These are phyloP conservation scores for Chondrostereum purpureum DNA, from an alignment of 1,284 basidiomycete species.

Conservation along the genomic window DNA sequence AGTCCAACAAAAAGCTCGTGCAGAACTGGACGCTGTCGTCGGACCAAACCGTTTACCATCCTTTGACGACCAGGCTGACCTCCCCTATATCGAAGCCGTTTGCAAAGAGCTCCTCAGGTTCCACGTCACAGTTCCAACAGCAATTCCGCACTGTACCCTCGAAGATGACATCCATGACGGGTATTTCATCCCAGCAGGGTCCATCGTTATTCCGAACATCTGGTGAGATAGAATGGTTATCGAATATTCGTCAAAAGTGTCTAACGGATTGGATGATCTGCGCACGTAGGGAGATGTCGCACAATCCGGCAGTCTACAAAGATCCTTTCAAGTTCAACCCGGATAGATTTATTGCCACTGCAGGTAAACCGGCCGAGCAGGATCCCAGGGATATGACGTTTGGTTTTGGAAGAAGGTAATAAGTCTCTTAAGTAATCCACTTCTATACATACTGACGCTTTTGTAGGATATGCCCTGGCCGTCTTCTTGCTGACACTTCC, in stretches of 20 bases:
- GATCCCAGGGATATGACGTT: neutral
- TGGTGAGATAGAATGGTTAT: conserved; percentile 13
- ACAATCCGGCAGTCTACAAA: neutral
- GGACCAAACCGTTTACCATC: conserved; percentile 32
- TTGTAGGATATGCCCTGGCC: conserved; percentile 2
- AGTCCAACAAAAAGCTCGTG: conserved; percentile 31
- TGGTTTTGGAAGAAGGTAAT: conserved; percentile 3
- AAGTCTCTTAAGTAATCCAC: neutral
- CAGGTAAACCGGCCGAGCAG: neutral
- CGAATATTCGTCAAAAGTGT: neutral
- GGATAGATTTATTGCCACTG: neutral
- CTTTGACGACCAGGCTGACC: conserved; percentile 28
- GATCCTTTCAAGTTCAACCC: neutral
- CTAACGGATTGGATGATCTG: neutral
- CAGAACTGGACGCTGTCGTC: conserved; percentile 33
- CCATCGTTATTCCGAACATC: conserved; percentile 21
- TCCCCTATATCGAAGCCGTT: conserved; percentile 35
- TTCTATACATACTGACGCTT: neutral
- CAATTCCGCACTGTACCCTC: conserved; percentile 19
- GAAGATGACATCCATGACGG: conserved; percentile 19
- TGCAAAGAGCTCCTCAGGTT: conserved; percentile 38
- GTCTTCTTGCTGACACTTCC: neutral
- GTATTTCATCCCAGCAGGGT: conserved; percentile 24
- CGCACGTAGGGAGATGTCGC: neutral
- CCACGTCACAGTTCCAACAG: conserved; percentile 22